A percentile compares a stretch with the other conserved stretches of the same genome.
Evolutionary conservation across 2,329 filamentous ascomycete genomes (phyloP).

Genomic region (Lojkania enalia): DNA sequence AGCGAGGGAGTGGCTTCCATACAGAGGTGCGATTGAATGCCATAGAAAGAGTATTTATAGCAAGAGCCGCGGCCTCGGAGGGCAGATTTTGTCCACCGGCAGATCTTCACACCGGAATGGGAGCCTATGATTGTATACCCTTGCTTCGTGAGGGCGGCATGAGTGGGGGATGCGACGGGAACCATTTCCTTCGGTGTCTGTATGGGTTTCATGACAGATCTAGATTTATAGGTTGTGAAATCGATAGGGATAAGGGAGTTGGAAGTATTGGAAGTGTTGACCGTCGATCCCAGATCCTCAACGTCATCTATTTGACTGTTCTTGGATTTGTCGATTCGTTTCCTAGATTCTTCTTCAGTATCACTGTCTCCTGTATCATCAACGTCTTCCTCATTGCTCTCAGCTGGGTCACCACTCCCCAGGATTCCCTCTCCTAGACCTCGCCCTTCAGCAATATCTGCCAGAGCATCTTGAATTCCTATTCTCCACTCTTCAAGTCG

Average conservation of each 20-base stretch:
- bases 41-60: conserved; percentile 98
- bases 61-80: conserved; percentile 90
- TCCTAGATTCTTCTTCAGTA: background rate
- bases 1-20: conserved; percentile 98
- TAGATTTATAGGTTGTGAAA: conserved; percentile 73
- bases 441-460: conserved; percentile 58
- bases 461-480: conserved; percentile 73
- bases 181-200: conserved; percentile 82
- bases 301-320: conserved; percentile 68
- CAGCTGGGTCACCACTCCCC: conserved; percentile 80
- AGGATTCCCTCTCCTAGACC: conserved; percentile 67
- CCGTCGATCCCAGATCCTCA: conserved; percentile 76
- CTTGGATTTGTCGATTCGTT: conserved; percentile 32
- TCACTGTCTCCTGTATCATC: conserved; percentile 53
- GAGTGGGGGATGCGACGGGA: conserved; percentile 84
- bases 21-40: conserved; percentile 92
- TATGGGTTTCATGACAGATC: conserved; percentile 53
- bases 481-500: conserved; percentile 76
- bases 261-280: conserved; percentile 46
- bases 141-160: conserved; percentile 88
- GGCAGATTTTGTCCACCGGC: conserved; percentile 97
- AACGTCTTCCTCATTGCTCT: conserved; percentile 76
- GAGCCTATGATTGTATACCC: conserved; percentile 94
- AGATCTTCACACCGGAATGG: conserved; percentile 96
- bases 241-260: conserved; percentile 72